Base-by-base conservation (phyloP, 345 rosid species). In the Eutrema yunnanense region DNA sequence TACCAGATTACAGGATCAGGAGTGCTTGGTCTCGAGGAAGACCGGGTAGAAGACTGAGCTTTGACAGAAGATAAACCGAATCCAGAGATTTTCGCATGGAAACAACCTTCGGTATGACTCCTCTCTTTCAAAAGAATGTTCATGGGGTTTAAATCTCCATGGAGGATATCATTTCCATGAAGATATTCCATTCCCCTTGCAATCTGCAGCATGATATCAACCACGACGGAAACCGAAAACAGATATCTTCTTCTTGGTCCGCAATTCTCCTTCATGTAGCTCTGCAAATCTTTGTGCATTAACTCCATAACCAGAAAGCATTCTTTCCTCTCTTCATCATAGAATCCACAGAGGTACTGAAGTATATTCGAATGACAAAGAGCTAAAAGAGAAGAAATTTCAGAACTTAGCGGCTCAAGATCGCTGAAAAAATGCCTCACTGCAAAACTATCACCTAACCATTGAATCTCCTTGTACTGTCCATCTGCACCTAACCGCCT, bases 111-210 rank as follows among this genome's bases (percentile, higher is more conserved):
- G 1, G 80, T 75, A 4, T 73, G 59, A 53, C 69, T 82, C 76
- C 96, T 89, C 37, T 86, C 79, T 82, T 82, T 92, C 67, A 92
- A 77, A 67, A 85, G 82, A 59, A 95, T 76, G 48, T 85, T 87
- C 14, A 74, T 74, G 0, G 93, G 92, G 65, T 85, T 95, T 69
- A 95, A 75, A 56, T 92, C 87, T 47, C 98, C 98, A 58, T 88
- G 90, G 42, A 54, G 79, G 53, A 85, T 78, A 43, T 85, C 81
- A 36, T 65, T 72, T 2, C 88, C 83, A 65, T 92, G 99, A 3
- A 95, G 89, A 81, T 79, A 95, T 42, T 89, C 97, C 96, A 91
- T 87, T 3, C 97, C 97, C 46, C 99, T 82, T 1, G 99, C 95
- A 41, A 95, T 84, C 67, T 94, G 97, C 63, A 88, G 78, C 95